A percentile compares a stretch with the other conserved stretches of the same genome.
These are phyloP conservation scores for Truncatella angustata DNA, from an alignment of 2,329 filamentous ascomycete species.

Conservation along the genomic window DNA sequence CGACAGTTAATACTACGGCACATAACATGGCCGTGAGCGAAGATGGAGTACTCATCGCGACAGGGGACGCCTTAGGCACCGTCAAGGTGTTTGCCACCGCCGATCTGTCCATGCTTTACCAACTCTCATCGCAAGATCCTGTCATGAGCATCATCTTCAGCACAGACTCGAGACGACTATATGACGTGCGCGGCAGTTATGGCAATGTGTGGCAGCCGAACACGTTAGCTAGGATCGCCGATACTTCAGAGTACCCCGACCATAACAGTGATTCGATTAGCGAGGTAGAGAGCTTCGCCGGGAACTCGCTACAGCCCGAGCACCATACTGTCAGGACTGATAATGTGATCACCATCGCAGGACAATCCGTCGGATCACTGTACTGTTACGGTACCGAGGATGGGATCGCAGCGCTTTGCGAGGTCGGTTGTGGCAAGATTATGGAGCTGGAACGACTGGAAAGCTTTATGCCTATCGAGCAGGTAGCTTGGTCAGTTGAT, in stretches of 20 bases:
- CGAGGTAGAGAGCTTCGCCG: neutral
- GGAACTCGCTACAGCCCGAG: neutral
- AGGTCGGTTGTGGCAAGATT: neutral
- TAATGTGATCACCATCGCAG: too few species aligned
- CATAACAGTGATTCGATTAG: too few species aligned
- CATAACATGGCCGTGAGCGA: conserved; percentile 20
- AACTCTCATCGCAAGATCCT: conserved; percentile 24
- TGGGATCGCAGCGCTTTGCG: neutral
- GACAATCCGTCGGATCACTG: too few species aligned
- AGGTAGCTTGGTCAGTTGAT: neutral
- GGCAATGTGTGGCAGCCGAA: conserved; percentile 28
- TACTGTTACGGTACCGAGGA: neutral
- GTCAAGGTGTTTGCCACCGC: conserved; percentile 23
- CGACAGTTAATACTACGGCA: conserved; percentile 19
- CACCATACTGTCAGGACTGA: neutral
- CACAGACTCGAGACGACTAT: conserved; percentile 23
- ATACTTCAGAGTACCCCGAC: neutral
- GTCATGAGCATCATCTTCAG: conserved; percentile 21
- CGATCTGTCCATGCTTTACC: conserved; percentile 24
- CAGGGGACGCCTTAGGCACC: conserved; percentile 24
- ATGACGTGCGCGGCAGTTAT: conserved; percentile 27
- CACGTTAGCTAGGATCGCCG: conserved; percentile 16
- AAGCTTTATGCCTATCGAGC: neutral
- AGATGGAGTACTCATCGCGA: conserved; percentile 27
- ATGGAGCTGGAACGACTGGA: neutral